A percentile compares a stretch with the other conserved stretches of the same genome.
Evolutionary conservation across 805 yeast genomes (phyloP).

Genomic region (Schwanniomyces pseudopolymorphus): DNA sequence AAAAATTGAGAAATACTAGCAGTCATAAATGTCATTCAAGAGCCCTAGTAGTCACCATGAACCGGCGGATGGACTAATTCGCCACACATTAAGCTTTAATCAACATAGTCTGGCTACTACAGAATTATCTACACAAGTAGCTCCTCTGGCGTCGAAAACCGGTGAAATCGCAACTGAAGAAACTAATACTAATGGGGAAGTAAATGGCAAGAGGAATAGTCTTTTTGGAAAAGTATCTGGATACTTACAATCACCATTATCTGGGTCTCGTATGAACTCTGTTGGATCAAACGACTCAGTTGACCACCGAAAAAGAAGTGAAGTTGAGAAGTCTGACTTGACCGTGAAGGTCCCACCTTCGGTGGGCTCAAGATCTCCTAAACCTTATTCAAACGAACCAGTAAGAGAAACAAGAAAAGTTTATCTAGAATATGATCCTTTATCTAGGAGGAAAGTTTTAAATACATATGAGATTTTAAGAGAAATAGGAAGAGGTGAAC

Average conservation of each 20-base stretch:
- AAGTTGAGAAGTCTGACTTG: background rate
- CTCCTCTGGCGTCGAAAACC: slow-evolving; percentile 10
- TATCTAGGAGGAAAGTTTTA: slow-evolving; percentile 72
- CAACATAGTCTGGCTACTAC: slow-evolving; percentile 14
- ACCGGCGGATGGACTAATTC: slow-evolving; percentile 9
- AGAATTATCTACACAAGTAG: slow-evolving; percentile 10
- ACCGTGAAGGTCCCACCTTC: background rate
- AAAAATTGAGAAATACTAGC: background rate
- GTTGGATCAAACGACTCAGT: slow-evolving; percentile 5
- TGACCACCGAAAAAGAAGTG: slow-evolving; percentile 1
- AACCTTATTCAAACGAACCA: slow-evolving; percentile 5
- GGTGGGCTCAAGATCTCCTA: background rate
- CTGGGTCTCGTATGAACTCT: slow-evolving; percentile 15
- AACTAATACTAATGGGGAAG: background rate
- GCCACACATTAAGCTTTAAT: slow-evolving; percentile 10
- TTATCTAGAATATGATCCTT: slow-evolving; percentile 84
- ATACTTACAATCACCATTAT: slow-evolving; percentile 24
- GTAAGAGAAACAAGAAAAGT: slow-evolving; percentile 86
- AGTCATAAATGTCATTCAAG: slow-evolving; percentile 2
- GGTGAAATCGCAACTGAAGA: slow-evolving; percentile 3
- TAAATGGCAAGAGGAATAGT: slow-evolving; percentile 16
- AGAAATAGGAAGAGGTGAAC: slow-evolving; percentile 95
- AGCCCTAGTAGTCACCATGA: slow-evolving; percentile 1
- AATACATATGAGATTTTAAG: slow-evolving; percentile 86
- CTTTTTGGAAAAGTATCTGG: slow-evolving; percentile 34